Evolutionary conservation across 192 early-diverging fungal genomes (phyloP).

Genomic region (Coemansia sp.): DNA sequence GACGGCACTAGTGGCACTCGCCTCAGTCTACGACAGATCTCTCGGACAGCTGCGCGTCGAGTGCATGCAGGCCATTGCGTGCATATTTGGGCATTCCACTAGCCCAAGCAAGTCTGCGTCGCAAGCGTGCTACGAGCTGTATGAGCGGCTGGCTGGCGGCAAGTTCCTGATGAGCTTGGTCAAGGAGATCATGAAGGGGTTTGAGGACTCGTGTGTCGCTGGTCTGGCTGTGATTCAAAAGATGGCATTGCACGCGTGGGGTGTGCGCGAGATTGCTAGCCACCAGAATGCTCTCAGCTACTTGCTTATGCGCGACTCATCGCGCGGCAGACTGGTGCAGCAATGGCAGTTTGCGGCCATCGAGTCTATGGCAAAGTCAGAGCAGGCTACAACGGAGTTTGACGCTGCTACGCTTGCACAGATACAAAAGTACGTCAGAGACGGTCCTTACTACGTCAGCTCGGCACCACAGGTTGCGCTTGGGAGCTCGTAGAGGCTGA

Average conservation of each 20-base stretch:
- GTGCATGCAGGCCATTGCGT: constrained; percentile 46
- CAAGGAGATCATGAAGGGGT: constrained; percentile 54
- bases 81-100: constrained; percentile 40
- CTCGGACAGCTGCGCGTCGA: constrained; percentile 32
- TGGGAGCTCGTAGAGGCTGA: constrained; percentile 10
- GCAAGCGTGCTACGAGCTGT: constrained; percentile 50
- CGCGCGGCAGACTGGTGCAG: constrained; percentile 41
- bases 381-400: constrained; percentile 35
- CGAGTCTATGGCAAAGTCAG: constrained; percentile 31
- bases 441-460: constrained; percentile 48
- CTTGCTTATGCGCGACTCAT: constrained; percentile 45
- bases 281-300: constrained; percentile 42
- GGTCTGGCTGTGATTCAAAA: constrained; percentile 49
- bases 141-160: constrained; percentile 36
- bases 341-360: constrained; percentile 51
- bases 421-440: constrained; percentile 33
- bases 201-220: constrained; percentile 50
- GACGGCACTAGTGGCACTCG: constrained; percentile 38
- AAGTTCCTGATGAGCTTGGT: constrained; percentile 38
- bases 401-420: constrained; percentile 26
- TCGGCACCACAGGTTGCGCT: constrained; percentile 37
- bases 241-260: constrained; percentile 47
- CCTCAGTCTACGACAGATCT: constrained; percentile 30
- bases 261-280: constrained; percentile 48
- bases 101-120: constrained; percentile 26